Evolutionary conservation across 2,329 filamentous ascomycete genomes (phyloP).

Genomic region (Emergomyces africanus): DNA sequence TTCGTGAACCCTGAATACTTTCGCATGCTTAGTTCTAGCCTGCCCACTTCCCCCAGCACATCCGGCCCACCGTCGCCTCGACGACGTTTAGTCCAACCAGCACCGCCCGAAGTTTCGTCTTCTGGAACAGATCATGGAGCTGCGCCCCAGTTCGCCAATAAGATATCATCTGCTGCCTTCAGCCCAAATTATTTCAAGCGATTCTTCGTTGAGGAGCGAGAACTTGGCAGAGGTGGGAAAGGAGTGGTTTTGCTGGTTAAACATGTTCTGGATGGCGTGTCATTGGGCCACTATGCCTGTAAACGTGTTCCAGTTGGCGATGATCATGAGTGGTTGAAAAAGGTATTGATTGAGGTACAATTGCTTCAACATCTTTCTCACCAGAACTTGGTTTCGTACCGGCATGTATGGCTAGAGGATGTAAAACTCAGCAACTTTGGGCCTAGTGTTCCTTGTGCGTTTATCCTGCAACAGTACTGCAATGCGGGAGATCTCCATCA

Average conservation of each 20-base stretch:
- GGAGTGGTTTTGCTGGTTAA: slow-evolving; percentile 90
- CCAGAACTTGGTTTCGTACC: slow-evolving; percentile 89
- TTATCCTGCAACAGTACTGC: slow-evolving; percentile 96
- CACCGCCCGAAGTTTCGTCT: slow-evolving; percentile 18
- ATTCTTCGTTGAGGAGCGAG: slow-evolving; percentile 82
- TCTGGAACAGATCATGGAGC: slow-evolving; percentile 11
- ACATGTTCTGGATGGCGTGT: slow-evolving; percentile 80
- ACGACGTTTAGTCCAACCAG: slow-evolving; percentile 35
- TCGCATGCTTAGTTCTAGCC: slow-evolving; percentile 64
- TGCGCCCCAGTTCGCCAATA: slow-evolving; percentile 33
- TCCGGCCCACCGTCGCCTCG: slow-evolving; percentile 35
- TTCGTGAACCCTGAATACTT: slow-evolving; percentile 93
- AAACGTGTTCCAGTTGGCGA: slow-evolving; percentile 94
- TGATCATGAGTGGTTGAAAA: slow-evolving; percentile 89
- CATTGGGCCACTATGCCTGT: slow-evolving; percentile 84
- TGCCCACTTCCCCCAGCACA: slow-evolving; percentile 19
- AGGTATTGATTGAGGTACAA: slow-evolving; percentile 86
- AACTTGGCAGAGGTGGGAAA: slow-evolving; percentile 81
- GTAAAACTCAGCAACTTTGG: slow-evolving; percentile 73
- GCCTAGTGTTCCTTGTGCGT: slow-evolving; percentile 84
- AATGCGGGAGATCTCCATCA: slow-evolving; percentile 83
- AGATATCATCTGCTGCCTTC: slow-evolving; percentile 74
- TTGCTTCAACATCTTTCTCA: slow-evolving; percentile 83
- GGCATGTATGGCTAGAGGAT: slow-evolving; percentile 94
- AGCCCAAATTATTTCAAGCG: slow-evolving; percentile 84